Conservation (phyloP, 306 rosid species). For the Pterocarpus santalinus region DNA sequence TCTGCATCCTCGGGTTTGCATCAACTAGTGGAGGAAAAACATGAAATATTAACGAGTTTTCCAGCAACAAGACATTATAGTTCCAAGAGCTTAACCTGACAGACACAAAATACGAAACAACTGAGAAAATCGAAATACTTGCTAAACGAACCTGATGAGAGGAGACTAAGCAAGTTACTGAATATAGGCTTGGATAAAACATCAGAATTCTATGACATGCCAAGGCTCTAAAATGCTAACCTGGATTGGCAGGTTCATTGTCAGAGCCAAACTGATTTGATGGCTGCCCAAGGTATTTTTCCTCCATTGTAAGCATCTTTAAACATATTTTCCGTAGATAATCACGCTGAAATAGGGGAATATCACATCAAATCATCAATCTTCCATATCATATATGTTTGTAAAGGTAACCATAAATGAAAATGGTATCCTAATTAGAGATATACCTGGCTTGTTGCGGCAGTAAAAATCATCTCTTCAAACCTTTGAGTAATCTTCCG, state of each 20-base stretch:
- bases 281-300: too few species aligned
- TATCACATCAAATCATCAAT: slow-evolving; percentile 14
- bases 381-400: background rate
- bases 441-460: slow-evolving; percentile 79
- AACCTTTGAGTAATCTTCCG: slow-evolving; percentile 79
- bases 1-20: background rate
- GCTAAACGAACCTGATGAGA: background rate
- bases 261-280: too few species aligned
- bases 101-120: background rate
- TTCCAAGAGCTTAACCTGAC: background rate
- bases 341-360: slow-evolving; percentile 58
- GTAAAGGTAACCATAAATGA: background rate
- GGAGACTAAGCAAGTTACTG: background rate
- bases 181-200: background rate
- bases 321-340: slow-evolving; percentile 59
- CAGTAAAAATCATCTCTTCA: slow-evolving; percentile 81
- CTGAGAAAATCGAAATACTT: slow-evolving; percentile 1
- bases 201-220: background rate
- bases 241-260: too few species aligned
- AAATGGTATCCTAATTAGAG: background rate
- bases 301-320: slow-evolving; percentile 73
- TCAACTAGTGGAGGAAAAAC: background rate
- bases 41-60: background rate
- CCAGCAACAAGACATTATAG: background rate
- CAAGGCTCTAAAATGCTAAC: slow-evolving; percentile 45